Evolutionary conservation across 2,329 filamentous ascomycete species (phyloP), one percentile per base, ranked within the genome.

Genomic region (Penicillium sumatraense): DNA sequence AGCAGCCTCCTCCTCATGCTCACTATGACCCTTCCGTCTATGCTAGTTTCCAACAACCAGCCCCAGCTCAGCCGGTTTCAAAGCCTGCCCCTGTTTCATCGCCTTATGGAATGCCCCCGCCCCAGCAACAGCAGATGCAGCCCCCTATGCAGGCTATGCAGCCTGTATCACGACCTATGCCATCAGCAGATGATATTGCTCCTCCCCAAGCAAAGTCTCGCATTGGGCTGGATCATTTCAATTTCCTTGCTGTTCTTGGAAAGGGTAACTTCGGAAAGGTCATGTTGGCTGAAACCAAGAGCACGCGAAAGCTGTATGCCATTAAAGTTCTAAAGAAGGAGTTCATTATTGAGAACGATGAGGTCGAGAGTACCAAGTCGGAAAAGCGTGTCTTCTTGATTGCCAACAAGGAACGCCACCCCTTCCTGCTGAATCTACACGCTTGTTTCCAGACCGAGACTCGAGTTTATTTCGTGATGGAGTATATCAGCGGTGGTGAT

Each of bases 261-360:
- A 99, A 99, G 78, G 95, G 95, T 79, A 99, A 99, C 78, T 99
- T 99, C 72, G 95, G 95, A 75, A 99, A 99, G 78, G 95, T 99
- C 78, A 99, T 99, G 95, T 81, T 99, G 74, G 95, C 95, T 2
- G 96, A 99, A 78, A 96, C 95, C 1, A 99, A 99, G 81, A 87
- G 87, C 52, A 87, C 90, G 9, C 91, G 93, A 75, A 90, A 93
- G 74, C 82, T 99, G 7, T 99, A 98, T 73, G 95, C 95, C 54
- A 99, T 99, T 76, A 99, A 99, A 78, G 95, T 99, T 33, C 80
- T 99, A 65, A 99, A 99, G 84, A 99, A 99, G 80, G 95, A 99
- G 75, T 99, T 99, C 74, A 99, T 99, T 71, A 99, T 99, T 59
- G 96, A 99, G 73, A 96, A 99, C 63, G 95, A 99, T 71, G 95